These are phyloP conservation scores for Arachnomyces sp. DNA, from an alignment of 2,329 filamentous ascomycete species.

Conservation along the genomic window DNA sequence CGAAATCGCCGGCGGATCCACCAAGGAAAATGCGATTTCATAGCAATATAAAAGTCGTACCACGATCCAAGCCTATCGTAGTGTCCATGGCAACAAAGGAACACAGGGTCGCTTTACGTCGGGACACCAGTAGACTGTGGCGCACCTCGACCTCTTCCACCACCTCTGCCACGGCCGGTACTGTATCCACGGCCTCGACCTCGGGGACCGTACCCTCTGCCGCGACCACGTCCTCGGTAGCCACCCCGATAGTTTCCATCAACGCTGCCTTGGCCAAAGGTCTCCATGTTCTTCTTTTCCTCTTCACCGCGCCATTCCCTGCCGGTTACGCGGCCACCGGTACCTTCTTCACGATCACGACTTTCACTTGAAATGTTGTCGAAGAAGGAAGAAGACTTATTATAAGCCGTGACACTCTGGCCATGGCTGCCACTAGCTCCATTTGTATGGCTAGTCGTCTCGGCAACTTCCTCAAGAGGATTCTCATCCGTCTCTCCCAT, in stretches of 20 bases:
- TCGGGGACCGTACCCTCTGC: constrained; percentile 41
- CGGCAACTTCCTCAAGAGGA: constrained; percentile 36
- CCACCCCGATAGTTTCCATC: constrained; percentile 76
- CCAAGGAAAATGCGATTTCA: no score
- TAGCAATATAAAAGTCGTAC: no score
- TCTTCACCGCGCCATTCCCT: constrained; percentile 88
- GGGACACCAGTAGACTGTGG: constrained; percentile 33
- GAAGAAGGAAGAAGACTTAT: constrained; percentile 87
- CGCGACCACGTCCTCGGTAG: constrained; percentile 62
- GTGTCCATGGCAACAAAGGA: no score
- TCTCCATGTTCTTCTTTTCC: constrained; percentile 92
- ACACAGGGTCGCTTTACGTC: neutral
- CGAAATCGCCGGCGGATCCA: no score
- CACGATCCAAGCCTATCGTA: no score
- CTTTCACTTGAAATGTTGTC: constrained; percentile 96
- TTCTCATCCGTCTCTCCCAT: constrained; percentile 45
- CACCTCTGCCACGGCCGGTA: constrained; percentile 31
- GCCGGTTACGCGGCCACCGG: constrained; percentile 58
- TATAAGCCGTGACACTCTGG: constrained; percentile 49
- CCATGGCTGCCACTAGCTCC: constrained; percentile 27
- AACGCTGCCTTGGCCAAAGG: constrained; percentile 92
- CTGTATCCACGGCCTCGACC: constrained; percentile 42
- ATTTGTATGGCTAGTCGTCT: constrained; percentile 31
- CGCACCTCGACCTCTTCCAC: constrained; percentile 28
- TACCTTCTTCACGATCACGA: constrained; percentile 73